Base-by-base conservation (phyloP, 2,329 filamentous ascomycete species). In the Aaosphaeria pasadenensis region DNA sequence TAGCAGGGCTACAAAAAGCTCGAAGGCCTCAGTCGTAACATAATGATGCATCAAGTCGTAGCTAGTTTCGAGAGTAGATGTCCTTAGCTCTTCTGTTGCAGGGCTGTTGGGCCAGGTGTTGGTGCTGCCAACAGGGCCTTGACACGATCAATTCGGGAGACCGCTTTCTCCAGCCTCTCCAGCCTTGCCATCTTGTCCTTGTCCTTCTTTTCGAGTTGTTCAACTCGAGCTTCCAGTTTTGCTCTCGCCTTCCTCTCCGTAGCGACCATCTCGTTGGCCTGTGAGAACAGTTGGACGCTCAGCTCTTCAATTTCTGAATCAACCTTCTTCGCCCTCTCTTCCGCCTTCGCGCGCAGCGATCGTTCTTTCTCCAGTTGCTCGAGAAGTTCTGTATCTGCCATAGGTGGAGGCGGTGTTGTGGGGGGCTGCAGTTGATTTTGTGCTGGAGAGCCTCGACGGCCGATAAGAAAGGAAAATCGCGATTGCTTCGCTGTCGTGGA, bases 181-280 rank as follows among this genome's bases (percentile, higher is more conserved):
- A 94, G 64, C 44, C 89, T 73, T 48, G 76, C 77, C 59, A 79
- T 77, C 76, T 90, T 89, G 56, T 91, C 87, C 42, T 66, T 71
- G 50, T 92, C 89, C 51, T 88, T 75, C 58, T 77, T 73, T 72
- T 91, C 88, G 24, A 94, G 71, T 59, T 84, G 76, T 49, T 76
- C 79, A 6, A 94, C 79, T 36, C 87, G 74, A 65, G 87, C 83
- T 71, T 91, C 87, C 28, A 94, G 76, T 61, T 79, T 81, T 5
- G 86, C 87, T 49, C 87, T 75, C 32, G 86, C 86, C 48, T 83
- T 79, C 39, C 89, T 76, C 75, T 94, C 89, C 13, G 80, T 77
- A 2, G 89, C 88, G 17, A 94, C 89, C 89, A 94, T 94, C 71
- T 91, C 84, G 67, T 94, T 94, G 44, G 89, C 89, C 73, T 91